Base-by-base conservation (phyloP, 225 moss, liverwort and hornwort genomes). In the Pseudoscleropodium purum region DNA sequence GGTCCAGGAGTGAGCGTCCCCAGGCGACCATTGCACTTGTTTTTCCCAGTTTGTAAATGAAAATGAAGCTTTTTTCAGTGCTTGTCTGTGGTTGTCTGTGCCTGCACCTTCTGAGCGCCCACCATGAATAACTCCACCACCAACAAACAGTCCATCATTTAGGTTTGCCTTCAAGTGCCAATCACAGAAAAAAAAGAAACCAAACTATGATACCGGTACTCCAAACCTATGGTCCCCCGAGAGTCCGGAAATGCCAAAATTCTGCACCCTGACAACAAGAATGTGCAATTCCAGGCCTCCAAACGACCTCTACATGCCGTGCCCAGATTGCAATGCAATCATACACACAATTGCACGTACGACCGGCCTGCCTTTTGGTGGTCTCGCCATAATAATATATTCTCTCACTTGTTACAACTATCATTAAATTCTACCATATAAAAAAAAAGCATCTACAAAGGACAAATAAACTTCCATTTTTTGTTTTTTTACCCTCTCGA, bases 261-360 rank as follows among this genome's bases (percentile, higher is more conserved):
- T 85, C 88, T 85, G 67, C 75, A 51, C 60, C 36, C 88, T 91
- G 91, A 91, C 91, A 82, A 34, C 8, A 20, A 66, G 85, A 91
- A 85, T 91, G 91, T 91, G 85, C 88, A 34, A 85, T 39, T 52
- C 62, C 87, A 87, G 78, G 27, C 10, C 27, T 36, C 18, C 84
- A 84, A 84, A 84, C 62, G 14, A 15, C 8, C 37, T 36, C 63
- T 37, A 80, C 79, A 88, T 79, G n/a, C 41, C 0, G 39, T 83
- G 68, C 33, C 66, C 77, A 76, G 83, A 49, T 87, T 83, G 83
- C 67, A 15, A n/a, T 29, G 76, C 87, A 90, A 83, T 87, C 90
- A 90, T 83, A 39, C 87, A 75, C 17, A 7, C n/a, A n/a, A 56
- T 79, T 37, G 13, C 26, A 36, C 6, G 51, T 31, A 64, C 64